Evolutionary conservation across 805 yeast species (phyloP).

Genomic region (Brettanomyces sp.): DNA sequence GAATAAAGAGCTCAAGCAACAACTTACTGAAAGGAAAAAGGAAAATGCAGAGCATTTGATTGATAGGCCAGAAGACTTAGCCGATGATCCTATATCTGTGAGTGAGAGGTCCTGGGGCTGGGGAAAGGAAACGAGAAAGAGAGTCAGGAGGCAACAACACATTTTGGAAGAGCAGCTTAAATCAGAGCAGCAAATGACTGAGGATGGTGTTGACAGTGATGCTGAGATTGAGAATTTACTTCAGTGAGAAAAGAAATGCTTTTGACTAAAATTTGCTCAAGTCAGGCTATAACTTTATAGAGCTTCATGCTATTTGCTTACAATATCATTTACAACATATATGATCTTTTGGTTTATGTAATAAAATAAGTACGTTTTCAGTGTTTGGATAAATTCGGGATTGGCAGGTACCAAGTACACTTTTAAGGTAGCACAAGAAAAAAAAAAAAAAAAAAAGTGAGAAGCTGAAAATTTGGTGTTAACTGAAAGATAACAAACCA

Average conservation of each 20-base stretch:
- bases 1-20: constrained; percentile 38
- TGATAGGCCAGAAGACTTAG: constrained; percentile 27
- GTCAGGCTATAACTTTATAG: neutral
- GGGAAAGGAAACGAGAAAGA: constrained; percentile 68
- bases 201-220: constrained; percentile 9
- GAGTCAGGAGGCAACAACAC: constrained; percentile 46
- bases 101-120: constrained; percentile 54
- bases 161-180: constrained; percentile 41
- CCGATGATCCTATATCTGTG: constrained; percentile 3
- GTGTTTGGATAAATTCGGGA: too few relatives aligned
- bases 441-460: neutral
- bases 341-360: too few relatives aligned
- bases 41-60: constrained; percentile 28
- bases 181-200: constrained; percentile 29
- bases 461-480: neutral
- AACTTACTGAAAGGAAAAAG: constrained; percentile 37
- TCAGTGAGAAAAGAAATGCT: neutral
- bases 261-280: neutral
- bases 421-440: too few relatives aligned
- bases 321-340: too few relatives aligned
- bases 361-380: too few relatives aligned
- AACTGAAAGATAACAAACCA: neutral
- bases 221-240: constrained; percentile 40
- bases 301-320: neutral
- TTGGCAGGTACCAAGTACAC: too few relatives aligned